A percentile compares a stretch with the other conserved stretches of the same genome.
Conservation (phyloP, 2,329 filamentous ascomycete species). For the Bipolaris sorokiniana region DNA sequence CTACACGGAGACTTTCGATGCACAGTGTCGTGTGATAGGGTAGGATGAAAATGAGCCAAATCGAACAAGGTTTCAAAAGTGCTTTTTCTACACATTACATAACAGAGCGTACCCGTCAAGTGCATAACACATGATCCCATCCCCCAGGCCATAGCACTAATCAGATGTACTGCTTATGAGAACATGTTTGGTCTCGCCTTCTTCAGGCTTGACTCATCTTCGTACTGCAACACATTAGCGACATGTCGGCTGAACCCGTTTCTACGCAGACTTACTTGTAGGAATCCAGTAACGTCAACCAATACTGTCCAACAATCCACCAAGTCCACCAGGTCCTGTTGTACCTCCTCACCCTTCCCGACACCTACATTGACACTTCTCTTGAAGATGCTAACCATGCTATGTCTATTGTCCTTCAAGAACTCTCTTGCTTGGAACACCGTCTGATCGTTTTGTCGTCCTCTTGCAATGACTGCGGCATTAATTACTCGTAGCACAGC, state of each 20-base stretch:
- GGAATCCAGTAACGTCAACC: conserved; percentile 80
- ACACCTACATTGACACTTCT: conserved; percentile 77
- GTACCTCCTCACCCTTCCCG: conserved; percentile 59
- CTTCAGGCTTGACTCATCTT: conserved; percentile 36
- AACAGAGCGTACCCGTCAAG: not conserved
- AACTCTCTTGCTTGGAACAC: conserved; percentile 79
- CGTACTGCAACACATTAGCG: conserved; percentile 32
- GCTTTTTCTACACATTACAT: conserved; percentile 3
- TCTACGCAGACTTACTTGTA: conserved; percentile 67
- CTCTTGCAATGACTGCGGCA: conserved; percentile 79
- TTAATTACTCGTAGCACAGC: conserved; percentile 81
- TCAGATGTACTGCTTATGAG: conserved; percentile 8
- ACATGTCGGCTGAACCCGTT: not conserved
- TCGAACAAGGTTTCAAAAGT: not conserved
- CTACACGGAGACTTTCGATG: not conserved
- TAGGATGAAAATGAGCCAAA: not conserved
- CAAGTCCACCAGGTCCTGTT: conserved; percentile 73
- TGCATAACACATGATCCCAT: not conserved
- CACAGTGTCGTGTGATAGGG: not conserved
- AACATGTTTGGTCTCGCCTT: conserved; percentile 33
- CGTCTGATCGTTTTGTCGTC: conserved; percentile 76
- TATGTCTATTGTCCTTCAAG: conserved; percentile 78
- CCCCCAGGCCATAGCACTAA: not conserved
- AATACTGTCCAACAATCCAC: conserved; percentile 85
- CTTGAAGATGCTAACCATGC: conserved; percentile 90